A percentile compares a stretch with the other conserved stretches of the same genome.
Evolutionary conservation across 2,329 filamentous ascomycete genomes (phyloP).

Genomic region (Volutella citrinella): DNA sequence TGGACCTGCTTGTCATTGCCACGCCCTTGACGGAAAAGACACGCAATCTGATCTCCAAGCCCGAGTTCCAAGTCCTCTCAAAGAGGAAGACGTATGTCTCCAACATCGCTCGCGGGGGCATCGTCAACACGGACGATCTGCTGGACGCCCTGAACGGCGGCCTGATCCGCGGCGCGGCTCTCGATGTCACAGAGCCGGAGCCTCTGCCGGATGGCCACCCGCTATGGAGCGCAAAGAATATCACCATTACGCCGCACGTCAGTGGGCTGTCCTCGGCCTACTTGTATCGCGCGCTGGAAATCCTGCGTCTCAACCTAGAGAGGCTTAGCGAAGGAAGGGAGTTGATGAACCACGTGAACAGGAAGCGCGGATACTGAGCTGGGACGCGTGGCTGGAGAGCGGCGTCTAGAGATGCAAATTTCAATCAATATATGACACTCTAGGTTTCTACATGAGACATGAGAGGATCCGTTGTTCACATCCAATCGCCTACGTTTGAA

Average conservation of each 20-base stretch:
- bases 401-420: too few relatives aligned
- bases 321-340: slow-evolving; percentile 34
- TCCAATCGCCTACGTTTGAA: too few relatives aligned
- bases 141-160: slow-evolving; percentile 54
- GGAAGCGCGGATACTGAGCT: slow-evolving; percentile 32
- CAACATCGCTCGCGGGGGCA: slow-evolving; percentile 65
- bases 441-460: too few relatives aligned
- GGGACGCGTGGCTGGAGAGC: too few relatives aligned
- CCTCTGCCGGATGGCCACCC: slow-evolving; percentile 66
- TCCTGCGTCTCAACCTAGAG: slow-evolving; percentile 41
- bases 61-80: slow-evolving; percentile 46
- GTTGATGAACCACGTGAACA: slow-evolving; percentile 40
- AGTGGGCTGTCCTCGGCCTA: slow-evolving; percentile 42
- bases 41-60: slow-evolving; percentile 45
- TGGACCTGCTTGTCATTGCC: slow-evolving; percentile 53
- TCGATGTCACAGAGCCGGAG: slow-evolving; percentile 80
- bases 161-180: slow-evolving; percentile 58
- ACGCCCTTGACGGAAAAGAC: slow-evolving; percentile 50
- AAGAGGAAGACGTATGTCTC: slow-evolving; percentile 57
- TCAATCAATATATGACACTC: too few relatives aligned
- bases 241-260: slow-evolving; percentile 58
- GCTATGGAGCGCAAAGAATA: slow-evolving; percentile 68
- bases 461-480: too few relatives aligned
- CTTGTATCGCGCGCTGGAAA: slow-evolving; percentile 37
- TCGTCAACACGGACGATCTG: slow-evolving; percentile 53